These are phyloP conservation scores for Moringa oleifera DNA, from an alignment of 345 rosid genomes.

Conservation along the genomic window DNA sequence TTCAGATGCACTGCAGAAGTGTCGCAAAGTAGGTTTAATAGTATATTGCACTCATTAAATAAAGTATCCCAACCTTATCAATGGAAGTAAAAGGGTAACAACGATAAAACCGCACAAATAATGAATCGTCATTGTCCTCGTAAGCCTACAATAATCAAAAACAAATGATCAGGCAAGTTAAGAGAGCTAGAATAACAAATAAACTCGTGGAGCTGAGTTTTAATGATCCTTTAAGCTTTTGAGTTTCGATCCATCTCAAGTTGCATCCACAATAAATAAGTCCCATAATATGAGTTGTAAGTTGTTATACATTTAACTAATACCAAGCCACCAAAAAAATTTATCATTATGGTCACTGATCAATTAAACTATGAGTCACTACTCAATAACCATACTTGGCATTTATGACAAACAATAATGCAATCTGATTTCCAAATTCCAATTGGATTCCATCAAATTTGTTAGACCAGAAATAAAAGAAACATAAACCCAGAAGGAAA, in stretches of 20 bases:
- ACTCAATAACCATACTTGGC: background rate
- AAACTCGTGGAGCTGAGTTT: background rate
- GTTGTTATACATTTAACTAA: background rate
- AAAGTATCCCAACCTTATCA: constrained; percentile 39
- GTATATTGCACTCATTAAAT: background rate
- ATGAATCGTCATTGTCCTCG: constrained; percentile 17
- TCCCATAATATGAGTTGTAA: background rate
- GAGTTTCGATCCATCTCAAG: background rate
- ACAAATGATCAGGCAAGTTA: constrained; percentile 2
- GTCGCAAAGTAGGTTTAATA: too few species aligned
- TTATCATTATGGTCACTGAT: constrained; percentile 19
- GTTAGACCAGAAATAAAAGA: background rate
- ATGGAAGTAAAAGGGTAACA: constrained; percentile 63
- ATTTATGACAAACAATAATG: background rate
- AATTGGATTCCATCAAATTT: background rate
- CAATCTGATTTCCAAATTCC: constrained; percentile 1
- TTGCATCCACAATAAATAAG: background rate
- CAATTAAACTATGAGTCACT: background rate
- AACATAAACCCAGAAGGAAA: constrained; percentile 5
- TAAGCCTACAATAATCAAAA: constrained; percentile 30
- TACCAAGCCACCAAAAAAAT: constrained; percentile 12
- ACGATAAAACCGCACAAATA: constrained; percentile 46
- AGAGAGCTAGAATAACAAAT: background rate
- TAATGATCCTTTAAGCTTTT: background rate
- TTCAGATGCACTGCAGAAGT: background rate